Base-by-base conservation (phyloP, 2,329 filamentous ascomycete genomes). In the Clarireedia paspali region DNA sequence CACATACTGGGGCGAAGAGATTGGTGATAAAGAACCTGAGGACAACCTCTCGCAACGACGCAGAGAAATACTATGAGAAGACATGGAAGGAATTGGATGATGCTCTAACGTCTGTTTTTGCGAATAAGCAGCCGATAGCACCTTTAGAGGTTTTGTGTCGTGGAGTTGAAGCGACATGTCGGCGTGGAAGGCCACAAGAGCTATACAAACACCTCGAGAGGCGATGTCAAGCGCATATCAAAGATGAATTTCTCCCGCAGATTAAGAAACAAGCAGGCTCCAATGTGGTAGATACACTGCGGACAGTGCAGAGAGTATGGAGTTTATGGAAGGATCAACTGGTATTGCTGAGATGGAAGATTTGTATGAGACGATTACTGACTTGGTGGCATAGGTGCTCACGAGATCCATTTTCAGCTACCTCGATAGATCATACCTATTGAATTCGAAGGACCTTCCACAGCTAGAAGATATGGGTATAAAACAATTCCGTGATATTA, bases 1-100 rank as follows among this genome's bases (percentile, higher is more conserved):
- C 89, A 12, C 83, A 89, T 65, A 77, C 79, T 10, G 91, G 90
- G 34, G 85, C 89, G 20, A 91, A 87, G 76, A 91, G 87, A 72
- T 80, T 99, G 47, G 82, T 92, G n/a, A 89, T 99, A 65, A 96
- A 96, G 80, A 97, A 96, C 69, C 79, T 96, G 61, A 84, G 87
- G 57, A 79, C 81, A 1, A 78, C 78, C 73, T 79, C 57, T 69
- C 72, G 40, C 67, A 73, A 52, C 76, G 82, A 90, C 64, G 81
- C 88, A 20, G 83, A 88, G 60, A 78, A 82, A 60, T 97, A 96
- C 74, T 89, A 95, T 64, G 77, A 84, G 42, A 83, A 84, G 65
- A 86, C 84, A 3, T 89, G 87, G 82, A 72, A 74, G 42, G 87
- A 95, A 68, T 76, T 97, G 5, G 83, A 89, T 56, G 76, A 77